Conservation (phyloP, 306 rosid genomes). For the Comarum palustre region DNA sequence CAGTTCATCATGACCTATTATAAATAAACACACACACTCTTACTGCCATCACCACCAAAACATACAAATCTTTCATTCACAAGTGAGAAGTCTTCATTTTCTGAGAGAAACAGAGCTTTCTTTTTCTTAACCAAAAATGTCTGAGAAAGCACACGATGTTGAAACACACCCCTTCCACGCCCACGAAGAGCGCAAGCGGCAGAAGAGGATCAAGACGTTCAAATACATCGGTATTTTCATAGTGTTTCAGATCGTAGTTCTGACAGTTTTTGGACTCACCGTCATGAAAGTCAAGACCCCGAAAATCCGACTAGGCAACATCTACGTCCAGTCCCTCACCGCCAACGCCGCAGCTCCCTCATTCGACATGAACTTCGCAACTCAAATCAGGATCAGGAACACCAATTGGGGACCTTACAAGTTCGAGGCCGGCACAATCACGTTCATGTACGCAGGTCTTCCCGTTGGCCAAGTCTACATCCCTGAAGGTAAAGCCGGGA, state of each 20-base stretch:
- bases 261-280: neutral
- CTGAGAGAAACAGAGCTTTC: neutral
- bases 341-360: neutral
- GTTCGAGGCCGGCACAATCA: slow-evolving; percentile 12
- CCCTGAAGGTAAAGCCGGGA: slow-evolving; percentile 22
- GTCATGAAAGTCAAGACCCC: slow-evolving; percentile 14
- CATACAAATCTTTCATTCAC: neutral
- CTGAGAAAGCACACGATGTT: slow-evolving; percentile 11
- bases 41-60: neutral
- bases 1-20: neutral
- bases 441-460: slow-evolving; percentile 20
- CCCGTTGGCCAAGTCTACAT: slow-evolving; percentile 23
- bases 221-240: slow-evolving; percentile 8
- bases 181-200: slow-evolving; percentile 3
- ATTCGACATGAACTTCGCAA: slow-evolving; percentile 22
- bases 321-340: slow-evolving; percentile 7
- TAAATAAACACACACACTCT: neutral
- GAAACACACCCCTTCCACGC: neutral
- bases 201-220: slow-evolving; percentile 16
- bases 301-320: slow-evolving; percentile 6
- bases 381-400: slow-evolving; percentile 32
- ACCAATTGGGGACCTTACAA: slow-evolving; percentile 31
- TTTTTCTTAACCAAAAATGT: slow-evolving; percentile 4
- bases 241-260: slow-evolving; percentile 5
- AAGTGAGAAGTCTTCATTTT: neutral